phyloP scores from a whole-genome alignment of 1,284 basidiomycete genomes.

The Ustilago cynodontis region DNA sequence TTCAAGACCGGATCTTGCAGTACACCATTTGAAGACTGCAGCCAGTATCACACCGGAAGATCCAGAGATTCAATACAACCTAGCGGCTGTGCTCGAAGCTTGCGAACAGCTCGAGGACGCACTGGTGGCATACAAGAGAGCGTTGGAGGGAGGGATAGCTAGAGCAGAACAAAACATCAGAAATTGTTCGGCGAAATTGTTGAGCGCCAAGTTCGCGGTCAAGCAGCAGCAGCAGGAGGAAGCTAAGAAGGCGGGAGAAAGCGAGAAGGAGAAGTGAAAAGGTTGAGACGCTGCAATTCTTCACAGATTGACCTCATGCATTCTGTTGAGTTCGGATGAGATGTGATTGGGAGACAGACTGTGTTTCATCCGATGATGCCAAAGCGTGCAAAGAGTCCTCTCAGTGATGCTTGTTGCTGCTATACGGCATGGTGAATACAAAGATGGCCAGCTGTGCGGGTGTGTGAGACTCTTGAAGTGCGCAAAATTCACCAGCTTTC shows the following conservation, averaged over 20 bases:
- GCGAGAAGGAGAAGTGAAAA: background rate
- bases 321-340: background rate
- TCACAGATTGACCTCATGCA: background rate
- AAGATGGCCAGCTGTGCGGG: background rate
- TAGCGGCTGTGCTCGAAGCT: constrained; percentile 89
- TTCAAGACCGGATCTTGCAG: constrained; percentile 86
- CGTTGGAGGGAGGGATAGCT: constrained; percentile 79
- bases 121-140: constrained; percentile 82
- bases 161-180: constrained; percentile 85
- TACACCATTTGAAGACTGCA: constrained; percentile 82
- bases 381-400: too few species aligned
- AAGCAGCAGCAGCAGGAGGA: constrained; percentile 38
- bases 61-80: constrained; percentile 93
- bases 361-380: background rate
- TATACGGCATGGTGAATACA: too few species aligned
- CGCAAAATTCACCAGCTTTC: background rate
- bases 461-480: background rate
- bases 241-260: constrained; percentile 1
- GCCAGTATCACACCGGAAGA: constrained; percentile 88
- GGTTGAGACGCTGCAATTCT: background rate
- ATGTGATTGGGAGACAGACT: background rate
- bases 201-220: constrained; percentile 43
- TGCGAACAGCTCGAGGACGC: constrained; percentile 85
- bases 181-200: constrained; percentile 78
- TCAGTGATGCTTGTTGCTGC: too few species aligned